phyloP scores from a whole-genome alignment of 2,329 filamentous ascomycete genomes.

The Ramularia collo-cygni region DNA sequence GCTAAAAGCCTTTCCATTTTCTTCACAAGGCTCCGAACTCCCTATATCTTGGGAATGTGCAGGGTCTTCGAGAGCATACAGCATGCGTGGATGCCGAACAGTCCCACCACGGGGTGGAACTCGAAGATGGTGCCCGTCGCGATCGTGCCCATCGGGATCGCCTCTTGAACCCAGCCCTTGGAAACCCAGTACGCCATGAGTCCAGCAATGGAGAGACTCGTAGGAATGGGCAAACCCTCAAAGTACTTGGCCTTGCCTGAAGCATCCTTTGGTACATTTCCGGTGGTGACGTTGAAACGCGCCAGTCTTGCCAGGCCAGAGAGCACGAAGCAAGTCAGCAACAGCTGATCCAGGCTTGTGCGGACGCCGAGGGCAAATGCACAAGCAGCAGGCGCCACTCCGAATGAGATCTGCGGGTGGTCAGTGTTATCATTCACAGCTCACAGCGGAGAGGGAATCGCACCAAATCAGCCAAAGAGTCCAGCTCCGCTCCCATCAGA shows the following conservation, averaged over 20 bases:
- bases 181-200: constrained; percentile 87
- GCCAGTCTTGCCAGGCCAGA: constrained; percentile 89
- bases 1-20: background rate
- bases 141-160: constrained; percentile 69
- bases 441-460: background rate
- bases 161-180: constrained; percentile 69
- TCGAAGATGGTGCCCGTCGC: constrained; percentile 63
- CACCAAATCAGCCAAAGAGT: constrained; percentile 92
- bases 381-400: constrained; percentile 76
- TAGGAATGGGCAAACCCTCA: constrained; percentile 94
- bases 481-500: constrained; percentile 95
- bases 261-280: constrained; percentile 82
- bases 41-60: constrained; percentile 76
- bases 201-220: constrained; percentile 69
- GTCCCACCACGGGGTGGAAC: constrained; percentile 71
- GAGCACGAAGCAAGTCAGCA: constrained; percentile 83
- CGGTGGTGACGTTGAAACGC: constrained; percentile 94
- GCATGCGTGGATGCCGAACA: constrained; percentile 86
- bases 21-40: background rate
- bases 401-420: constrained; percentile 74
- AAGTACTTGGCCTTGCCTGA: constrained; percentile 91
- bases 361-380: constrained; percentile 87
- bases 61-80: constrained; percentile 94
- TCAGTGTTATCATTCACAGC: background rate
- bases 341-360: constrained; percentile 72